Percentiles rank a stretch among this genome's conserved stretches.
Evolutionary conservation across 305 asterid genomes (phyloP).

Genomic region (Nicotiana rustica): DNA sequence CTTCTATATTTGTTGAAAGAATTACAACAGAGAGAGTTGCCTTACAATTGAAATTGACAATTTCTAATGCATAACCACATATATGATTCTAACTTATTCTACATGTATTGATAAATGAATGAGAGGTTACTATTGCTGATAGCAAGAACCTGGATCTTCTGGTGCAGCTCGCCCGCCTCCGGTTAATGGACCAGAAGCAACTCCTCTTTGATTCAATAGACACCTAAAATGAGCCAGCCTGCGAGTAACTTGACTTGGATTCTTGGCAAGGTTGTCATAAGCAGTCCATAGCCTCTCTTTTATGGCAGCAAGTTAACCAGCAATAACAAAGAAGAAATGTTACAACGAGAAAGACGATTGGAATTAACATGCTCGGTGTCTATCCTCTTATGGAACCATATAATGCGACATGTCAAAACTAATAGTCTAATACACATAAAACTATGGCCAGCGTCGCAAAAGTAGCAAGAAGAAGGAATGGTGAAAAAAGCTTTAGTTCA

Average conservation of each 20-base stretch:
- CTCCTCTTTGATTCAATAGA: slow-evolving; percentile 85
- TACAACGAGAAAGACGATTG: background rate
- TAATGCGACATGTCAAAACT: background rate
- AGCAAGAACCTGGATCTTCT: slow-evolving; percentile 81
- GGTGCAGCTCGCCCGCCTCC: slow-evolving; percentile 78
- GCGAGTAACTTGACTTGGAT: slow-evolving; percentile 55
- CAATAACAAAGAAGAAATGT: slow-evolving; percentile 26
- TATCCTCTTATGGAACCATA: background rate
- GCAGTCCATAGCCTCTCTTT: slow-evolving; percentile 93
- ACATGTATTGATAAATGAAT: slow-evolving; percentile 13
- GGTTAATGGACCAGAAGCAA: slow-evolving; percentile 80
- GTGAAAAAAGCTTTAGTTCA: background rate
- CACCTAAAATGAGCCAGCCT: slow-evolving; percentile 82
- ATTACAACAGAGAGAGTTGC: slow-evolving; percentile 5
- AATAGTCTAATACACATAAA: background rate
- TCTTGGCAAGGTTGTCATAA: slow-evolving; percentile 61
- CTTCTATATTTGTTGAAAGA: slow-evolving; percentile 10
- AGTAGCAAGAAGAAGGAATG: background rate
- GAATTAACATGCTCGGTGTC: background rate
- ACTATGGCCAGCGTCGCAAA: background rate
- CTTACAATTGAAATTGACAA: slow-evolving; percentile 25
- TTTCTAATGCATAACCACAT: slow-evolving; percentile 7
- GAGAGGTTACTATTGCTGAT: slow-evolving; percentile 50
- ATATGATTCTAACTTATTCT: background rate
- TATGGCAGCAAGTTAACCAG: background rate